Evolutionary conservation across 345 rosid species (phyloP).

Genomic region (Pistacia vera): DNA sequence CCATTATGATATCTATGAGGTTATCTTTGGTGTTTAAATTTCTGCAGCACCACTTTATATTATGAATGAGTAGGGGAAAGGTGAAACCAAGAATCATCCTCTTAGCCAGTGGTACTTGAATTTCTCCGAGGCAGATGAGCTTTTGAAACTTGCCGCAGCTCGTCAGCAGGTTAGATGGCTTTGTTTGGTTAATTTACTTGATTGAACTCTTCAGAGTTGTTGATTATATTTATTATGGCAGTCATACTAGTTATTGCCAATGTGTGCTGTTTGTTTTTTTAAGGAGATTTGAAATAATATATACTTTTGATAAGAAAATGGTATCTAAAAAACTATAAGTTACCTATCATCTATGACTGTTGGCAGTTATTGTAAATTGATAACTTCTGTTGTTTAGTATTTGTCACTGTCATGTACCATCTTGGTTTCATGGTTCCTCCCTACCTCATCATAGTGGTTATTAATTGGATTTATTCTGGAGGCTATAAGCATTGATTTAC

Average conservation of each 20-base stretch:
- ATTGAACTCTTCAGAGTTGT: not conserved
- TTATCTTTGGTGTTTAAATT: conserved; percentile 18
- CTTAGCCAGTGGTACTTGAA: conserved; percentile 59
- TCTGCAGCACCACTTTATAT: conserved; percentile 40
- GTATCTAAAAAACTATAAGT: too few relatives aligned
- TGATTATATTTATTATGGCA: not conserved
- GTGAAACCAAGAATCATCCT: conserved; percentile 62
- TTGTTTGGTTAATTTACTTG: conserved; percentile 13
- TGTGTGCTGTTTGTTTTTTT: not conserved
- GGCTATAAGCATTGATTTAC: not conserved
- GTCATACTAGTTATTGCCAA: not conserved
- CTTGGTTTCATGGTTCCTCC: not conserved
- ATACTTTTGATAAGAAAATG: too few relatives aligned
- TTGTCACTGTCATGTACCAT: not conserved
- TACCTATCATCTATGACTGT: not conserved
- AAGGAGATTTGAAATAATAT: not conserved
- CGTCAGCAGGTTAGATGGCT: conserved; percentile 66
- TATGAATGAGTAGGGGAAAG: conserved; percentile 38
- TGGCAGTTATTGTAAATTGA: not conserved
- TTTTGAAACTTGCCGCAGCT: conserved; percentile 55
- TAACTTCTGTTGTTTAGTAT: not conserved
- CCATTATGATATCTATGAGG: too few relatives aligned
- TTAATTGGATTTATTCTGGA: not conserved
- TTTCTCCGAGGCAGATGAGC: conserved; percentile 77
- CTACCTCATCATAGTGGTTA: not conserved